These are phyloP conservation scores for Chloromonas sp. DNA, from an alignment of 163 green algal species.

Conservation along the genomic window DNA sequence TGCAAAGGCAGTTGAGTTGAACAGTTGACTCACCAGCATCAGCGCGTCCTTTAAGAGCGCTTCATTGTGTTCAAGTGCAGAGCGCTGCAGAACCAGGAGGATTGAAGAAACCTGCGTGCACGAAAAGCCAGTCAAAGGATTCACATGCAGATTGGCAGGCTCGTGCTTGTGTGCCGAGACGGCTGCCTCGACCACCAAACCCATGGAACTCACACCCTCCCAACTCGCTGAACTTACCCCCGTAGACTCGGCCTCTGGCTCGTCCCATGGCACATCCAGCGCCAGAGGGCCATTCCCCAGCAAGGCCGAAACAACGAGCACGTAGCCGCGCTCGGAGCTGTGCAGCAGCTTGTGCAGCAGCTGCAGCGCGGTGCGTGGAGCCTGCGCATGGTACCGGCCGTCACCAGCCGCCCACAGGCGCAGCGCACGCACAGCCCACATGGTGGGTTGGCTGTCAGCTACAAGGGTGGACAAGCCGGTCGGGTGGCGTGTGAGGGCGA, in stretches of 20 bases:
- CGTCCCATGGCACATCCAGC: too few relatives aligned
- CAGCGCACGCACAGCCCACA: background rate
- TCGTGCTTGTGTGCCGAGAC: too few relatives aligned
- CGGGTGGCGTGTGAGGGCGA: background rate
- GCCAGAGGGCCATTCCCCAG: background rate
- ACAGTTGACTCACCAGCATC: background rate
- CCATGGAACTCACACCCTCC: too few relatives aligned
- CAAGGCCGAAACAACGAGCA: background rate
- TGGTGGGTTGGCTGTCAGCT: background rate
- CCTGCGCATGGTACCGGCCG: background rate
- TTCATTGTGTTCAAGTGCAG: too few relatives aligned
- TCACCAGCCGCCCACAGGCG: background rate
- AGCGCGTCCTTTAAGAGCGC: background rate
- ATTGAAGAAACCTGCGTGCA: too few relatives aligned
- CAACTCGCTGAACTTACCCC: too few relatives aligned
- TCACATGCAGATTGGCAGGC: too few relatives aligned
- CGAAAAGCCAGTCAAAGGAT: too few relatives aligned
- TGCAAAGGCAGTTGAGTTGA: too few relatives aligned
- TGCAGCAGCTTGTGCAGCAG: background rate
- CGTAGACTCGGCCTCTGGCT: too few relatives aligned
- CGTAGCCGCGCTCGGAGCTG: background rate
- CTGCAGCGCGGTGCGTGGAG: background rate
- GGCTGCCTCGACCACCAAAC: too few relatives aligned
- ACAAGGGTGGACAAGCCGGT: background rate
- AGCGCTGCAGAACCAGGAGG: too few relatives aligned